Percentiles rank a stretch among this genome's conserved stretches.
Conservation (phyloP, 2,329 filamentous ascomycete genomes). For the Tolypocladium tropicale region DNA sequence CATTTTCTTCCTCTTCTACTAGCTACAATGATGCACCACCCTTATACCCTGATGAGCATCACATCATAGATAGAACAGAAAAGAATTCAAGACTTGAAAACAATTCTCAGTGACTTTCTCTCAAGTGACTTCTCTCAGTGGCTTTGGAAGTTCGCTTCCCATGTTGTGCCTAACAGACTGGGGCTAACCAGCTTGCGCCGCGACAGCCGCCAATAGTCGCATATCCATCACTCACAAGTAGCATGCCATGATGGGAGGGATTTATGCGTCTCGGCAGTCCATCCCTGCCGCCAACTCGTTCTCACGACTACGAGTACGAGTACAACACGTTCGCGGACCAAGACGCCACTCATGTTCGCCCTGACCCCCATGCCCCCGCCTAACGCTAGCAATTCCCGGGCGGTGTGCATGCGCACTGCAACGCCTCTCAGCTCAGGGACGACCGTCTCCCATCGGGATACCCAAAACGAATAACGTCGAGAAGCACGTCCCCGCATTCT, state of each 20-base stretch:
- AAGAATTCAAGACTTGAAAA: not conserved
- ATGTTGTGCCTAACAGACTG: not conserved
- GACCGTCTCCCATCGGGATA: not conserved
- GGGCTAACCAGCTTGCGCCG: not conserved
- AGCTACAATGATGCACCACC: conserved; percentile 9
- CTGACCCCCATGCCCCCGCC: too few relatives aligned
- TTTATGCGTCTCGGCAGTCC: not conserved
- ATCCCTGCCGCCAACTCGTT: not conserved
- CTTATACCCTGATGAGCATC: conserved; percentile 14
- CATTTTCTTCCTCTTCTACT: not conserved
- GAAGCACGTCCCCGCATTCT: not conserved
- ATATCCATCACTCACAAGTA: too few relatives aligned
- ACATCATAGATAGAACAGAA: conserved; percentile 7
- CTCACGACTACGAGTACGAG: too few relatives aligned
- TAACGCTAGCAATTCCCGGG: too few relatives aligned
- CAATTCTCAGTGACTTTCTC: not conserved
- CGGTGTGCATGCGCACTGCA: too few relatives aligned
- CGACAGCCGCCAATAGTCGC: too few relatives aligned
- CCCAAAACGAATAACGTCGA: not conserved
- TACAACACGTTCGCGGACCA: too few relatives aligned
- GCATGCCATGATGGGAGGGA: too few relatives aligned
- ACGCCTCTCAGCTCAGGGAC: not conserved
- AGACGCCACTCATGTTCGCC: too few relatives aligned
- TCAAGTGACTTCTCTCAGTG: not conserved
- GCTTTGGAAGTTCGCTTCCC: not conserved